Evolutionary conservation across 1,139 yeast species (phyloP), one percentile per base, ranked within the genome.

Genomic region (Sugiyamaella novakii): DNA sequence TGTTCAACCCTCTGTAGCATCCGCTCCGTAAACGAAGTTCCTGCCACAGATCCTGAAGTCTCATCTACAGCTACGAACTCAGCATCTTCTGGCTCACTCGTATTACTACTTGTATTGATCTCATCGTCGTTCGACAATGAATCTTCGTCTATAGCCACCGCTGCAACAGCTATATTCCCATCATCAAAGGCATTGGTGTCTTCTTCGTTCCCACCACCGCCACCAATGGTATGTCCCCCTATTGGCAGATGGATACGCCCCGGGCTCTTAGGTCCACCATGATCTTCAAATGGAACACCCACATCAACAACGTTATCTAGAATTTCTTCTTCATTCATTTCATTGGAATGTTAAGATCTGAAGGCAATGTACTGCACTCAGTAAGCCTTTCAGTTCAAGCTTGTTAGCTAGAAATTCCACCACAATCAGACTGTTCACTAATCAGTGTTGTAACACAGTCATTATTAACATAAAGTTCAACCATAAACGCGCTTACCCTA

Each of bases 11-110:
- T 47, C 38, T 56, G 56, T 14, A 55, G 45, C 28, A 56, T 54
- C 24, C 59, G 55, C 37, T 57, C 59, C 3, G 59, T 57, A 46
- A 58, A 56, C 29, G 48, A 11, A 11, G 21, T 34, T 31, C 47
- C 50, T 19, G 46, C 52, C 17, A 52, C 30, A n/a, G 54, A 41
- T n/a, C 47, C 51, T 5, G 56, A 47, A 2, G 59, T 46, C 39
- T 56, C 61, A 27, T 57, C 61, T 8, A 57, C 59, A 5, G 60
- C 58, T n/a, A 53, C 55, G 44, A 52, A 54, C 22, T 58, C 60
- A 14, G 51, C 46, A 19, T 42, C 46, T 34, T 42, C 46, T n/a
- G 46, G 46, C n/a, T 42, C 46, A 18, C 39, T 33, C 6, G 46
- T 42, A 24, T 42, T 42, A 17, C 46, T 42, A 17, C 46, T 42